Conservation (phyloP, 768 basidiomycete genomes). For the Auricularia sp. region DNA sequence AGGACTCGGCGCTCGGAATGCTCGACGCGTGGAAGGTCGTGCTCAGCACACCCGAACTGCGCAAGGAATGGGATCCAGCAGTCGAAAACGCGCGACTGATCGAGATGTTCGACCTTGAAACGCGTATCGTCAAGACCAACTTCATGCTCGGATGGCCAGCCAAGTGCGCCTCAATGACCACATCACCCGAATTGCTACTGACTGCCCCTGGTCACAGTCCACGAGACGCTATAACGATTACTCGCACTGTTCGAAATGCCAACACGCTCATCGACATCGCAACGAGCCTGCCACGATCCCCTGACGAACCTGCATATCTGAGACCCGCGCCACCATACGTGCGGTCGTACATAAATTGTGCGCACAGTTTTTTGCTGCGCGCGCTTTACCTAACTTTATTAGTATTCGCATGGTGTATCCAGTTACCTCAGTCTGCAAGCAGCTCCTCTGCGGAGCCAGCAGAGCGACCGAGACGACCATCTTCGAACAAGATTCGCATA, state of each 20-base stretch:
- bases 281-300: conserved; percentile 85
- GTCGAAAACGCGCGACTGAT: conserved; percentile 76
- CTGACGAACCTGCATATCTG: conserved; percentile 84
- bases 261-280: conserved; percentile 83
- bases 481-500: conserved; percentile 48
- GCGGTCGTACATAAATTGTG: conserved; percentile 72
- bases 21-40: conserved; percentile 77
- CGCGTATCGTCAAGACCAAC: conserved; percentile 81
- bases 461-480: conserved; percentile 17
- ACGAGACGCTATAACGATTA: conserved; percentile 88
- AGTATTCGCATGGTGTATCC: conserved; percentile 95
- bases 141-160: conserved; percentile 95
- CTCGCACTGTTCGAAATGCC: conserved; percentile 70
- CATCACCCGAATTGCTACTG: background rate
- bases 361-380: conserved; percentile 18
- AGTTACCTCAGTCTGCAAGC: conserved; percentile 27
- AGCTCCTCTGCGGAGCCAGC: conserved; percentile 26
- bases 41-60: conserved; percentile 74
- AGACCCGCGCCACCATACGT: conserved; percentile 89
- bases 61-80: conserved; percentile 89
- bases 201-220: conserved; percentile 41
- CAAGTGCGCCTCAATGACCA: conserved; percentile 47
- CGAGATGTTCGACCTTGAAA: conserved; percentile 79
- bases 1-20: conserved; percentile 33
- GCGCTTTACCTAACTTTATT: conserved; percentile 9